Base-by-base conservation (phyloP, 108 stramenopile genomes). In the Nannochloropsis gaditana region DNA sequence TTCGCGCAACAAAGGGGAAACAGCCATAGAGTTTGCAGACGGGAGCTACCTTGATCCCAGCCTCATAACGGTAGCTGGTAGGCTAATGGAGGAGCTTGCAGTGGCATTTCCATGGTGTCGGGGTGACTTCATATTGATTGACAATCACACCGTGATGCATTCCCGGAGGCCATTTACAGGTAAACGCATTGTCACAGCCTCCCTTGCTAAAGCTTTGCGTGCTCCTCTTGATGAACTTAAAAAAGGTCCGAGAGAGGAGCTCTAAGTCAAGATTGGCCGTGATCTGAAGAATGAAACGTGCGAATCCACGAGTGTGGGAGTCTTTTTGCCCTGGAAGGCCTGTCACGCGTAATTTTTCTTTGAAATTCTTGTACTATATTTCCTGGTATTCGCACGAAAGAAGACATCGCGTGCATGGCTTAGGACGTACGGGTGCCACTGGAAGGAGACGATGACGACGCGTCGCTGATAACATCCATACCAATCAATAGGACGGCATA, bases 81-180 rank as follows among this genome's bases (percentile, higher is more conserved):
- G 90, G 9, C 92, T 93, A 47, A 93, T 93, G 94, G 83, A 93
- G 5, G 84, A 90, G 44, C 88, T 93, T 82, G 90, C 90, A 43
- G 93, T 94, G n/a, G 88, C 91, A 11, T 90, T 94, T 83, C 84
- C 87, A 79, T 95, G 95, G 95, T 85, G 93, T 82, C 89, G 84
- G 80, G 93, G 95, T 44, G 95, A 95, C 81, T 86, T 93, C 47
- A 88, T 95, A 81, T 91, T 93, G 43, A 80, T 95, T 44, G 92
- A 95, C 91, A 95, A 95, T 83, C 88, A 91, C 44, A 86, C 93
- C 41, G 92, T 93, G 43, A 95, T 95, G 95, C 95, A 95, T 85
- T 92, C 93, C 11, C 85, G 95, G 83, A 93, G 93, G 41, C 79
- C 93, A 10, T 95, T 93, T 81, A 73, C 59, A 8, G 59, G 59